Evolutionary conservation across 148 eudicot genomes (phyloP).

Genomic region (Silene conica): DNA sequence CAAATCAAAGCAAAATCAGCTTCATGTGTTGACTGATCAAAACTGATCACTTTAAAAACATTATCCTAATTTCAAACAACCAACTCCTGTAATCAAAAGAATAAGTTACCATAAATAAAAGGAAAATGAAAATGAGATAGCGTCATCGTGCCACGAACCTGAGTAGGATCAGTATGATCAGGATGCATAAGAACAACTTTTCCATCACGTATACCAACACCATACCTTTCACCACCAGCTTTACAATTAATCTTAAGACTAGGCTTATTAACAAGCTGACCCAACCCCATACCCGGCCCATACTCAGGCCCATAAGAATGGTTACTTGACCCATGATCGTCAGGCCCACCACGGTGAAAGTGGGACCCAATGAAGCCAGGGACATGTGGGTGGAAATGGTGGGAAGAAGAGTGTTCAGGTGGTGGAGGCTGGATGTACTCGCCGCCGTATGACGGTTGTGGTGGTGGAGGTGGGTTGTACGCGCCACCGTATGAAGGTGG

Average conservation of each 20-base stretch:
- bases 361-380: conserved; percentile 38
- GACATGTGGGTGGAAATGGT: conserved; percentile 38
- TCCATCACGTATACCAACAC: neutral
- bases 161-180: conserved; percentile 55
- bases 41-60: no score
- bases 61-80: no score
- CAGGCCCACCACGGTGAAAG: conserved; percentile 19
- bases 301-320: neutral
- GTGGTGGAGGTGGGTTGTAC: neutral
- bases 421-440: neutral
- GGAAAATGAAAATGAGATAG: neutral
- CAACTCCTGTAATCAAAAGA: no score
- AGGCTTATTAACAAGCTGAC: conserved; percentile 27
- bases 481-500: conserved; percentile 14
- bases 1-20: neutral
- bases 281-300: conserved; percentile 8
- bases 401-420: neutral
- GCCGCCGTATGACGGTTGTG: conserved; percentile 18
- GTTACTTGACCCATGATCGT: neutral
- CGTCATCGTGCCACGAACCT: conserved; percentile 29
- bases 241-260: conserved; percentile 4
- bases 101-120: neutral
- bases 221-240: conserved; percentile 11
- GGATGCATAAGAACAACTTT: conserved; percentile 58
- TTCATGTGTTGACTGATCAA: neutral